A percentile compares a stretch with the other conserved stretches of the same genome.
These are phyloP conservation scores for Sistotremastrum niveocremeum DNA, from an alignment of 768 basidiomycete genomes.

Conservation along the genomic window DNA sequence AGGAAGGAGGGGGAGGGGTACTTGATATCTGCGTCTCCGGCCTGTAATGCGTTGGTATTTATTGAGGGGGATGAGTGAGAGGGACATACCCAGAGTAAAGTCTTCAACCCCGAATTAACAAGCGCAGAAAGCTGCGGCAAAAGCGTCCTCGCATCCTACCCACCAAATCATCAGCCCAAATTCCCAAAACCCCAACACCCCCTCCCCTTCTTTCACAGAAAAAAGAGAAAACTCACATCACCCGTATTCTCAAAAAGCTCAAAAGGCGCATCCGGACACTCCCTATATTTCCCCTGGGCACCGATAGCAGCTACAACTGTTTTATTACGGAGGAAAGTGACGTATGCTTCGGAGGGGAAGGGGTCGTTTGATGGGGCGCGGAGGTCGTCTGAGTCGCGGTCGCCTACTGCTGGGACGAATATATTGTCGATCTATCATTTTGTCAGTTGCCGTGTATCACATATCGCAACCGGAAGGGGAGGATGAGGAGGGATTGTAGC, in stretches of 20 bases:
- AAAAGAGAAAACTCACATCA: slow-evolving; percentile 28
- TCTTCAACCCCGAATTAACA: slow-evolving; percentile 27
- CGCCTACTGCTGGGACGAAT: slow-evolving; percentile 35
- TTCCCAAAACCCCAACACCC: background rate
- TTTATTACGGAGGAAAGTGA: slow-evolving; percentile 28
- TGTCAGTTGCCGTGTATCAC: background rate
- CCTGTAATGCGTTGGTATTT: background rate
- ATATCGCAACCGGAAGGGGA: no score
- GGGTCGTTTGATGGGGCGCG: slow-evolving; percentile 36
- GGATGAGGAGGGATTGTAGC: no score
- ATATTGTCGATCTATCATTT: slow-evolving; percentile 29
- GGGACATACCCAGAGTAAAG: slow-evolving; percentile 31
- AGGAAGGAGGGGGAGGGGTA: background rate
- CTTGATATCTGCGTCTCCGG: slow-evolving; percentile 6
- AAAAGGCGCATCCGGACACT: slow-evolving; percentile 34
- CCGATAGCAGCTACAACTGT: slow-evolving; percentile 34
- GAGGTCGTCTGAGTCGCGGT: slow-evolving; percentile 42
- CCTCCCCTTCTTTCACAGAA: background rate
- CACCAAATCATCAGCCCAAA: background rate
- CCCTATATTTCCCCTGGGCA: slow-evolving; percentile 32
- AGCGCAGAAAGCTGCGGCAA: slow-evolving; percentile 36
- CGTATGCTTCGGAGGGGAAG: slow-evolving; percentile 47
- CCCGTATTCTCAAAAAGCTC: slow-evolving; percentile 35
- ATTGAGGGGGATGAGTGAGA: slow-evolving; percentile 11
- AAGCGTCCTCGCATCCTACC: slow-evolving; percentile 39